Percentiles rank a stretch among this genome's conserved stretches.
These are phyloP conservation scores for Nepenthes alata DNA, from an alignment of 179 eudicot species.

Conservation along the genomic window DNA sequence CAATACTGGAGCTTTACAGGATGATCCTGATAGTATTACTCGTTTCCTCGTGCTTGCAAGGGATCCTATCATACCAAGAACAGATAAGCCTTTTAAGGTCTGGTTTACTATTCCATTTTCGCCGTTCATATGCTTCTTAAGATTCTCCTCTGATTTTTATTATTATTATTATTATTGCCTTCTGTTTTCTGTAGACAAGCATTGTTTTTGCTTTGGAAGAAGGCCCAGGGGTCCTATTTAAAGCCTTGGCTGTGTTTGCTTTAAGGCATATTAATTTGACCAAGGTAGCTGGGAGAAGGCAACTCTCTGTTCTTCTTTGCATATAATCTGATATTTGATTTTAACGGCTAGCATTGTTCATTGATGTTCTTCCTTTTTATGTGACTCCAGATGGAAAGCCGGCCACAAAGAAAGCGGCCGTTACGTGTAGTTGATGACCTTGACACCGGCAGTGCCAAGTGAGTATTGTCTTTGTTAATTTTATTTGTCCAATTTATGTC, in stretches of 20 bases:
- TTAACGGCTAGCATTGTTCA: too few species aligned
- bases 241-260: slow-evolving; percentile 56
- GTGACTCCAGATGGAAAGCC: slow-evolving; percentile 19
- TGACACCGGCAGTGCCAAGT: slow-evolving; percentile 22
- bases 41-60: slow-evolving; percentile 54
- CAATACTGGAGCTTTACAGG: slow-evolving; percentile 19
- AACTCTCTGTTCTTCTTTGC: neutral
- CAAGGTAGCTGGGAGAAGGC: slow-evolving; percentile 26
- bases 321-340: neutral
- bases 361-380: neutral
- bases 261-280: slow-evolving; percentile 41
- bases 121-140: neutral
- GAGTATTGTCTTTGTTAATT: slow-evolving; percentile 4
- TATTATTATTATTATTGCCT: neutral
- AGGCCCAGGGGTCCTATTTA: slow-evolving; percentile 59
- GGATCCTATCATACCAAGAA: slow-evolving; percentile 50
- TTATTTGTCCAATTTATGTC: neutral
- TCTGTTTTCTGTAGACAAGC: slow-evolving; percentile 31
- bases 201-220: slow-evolving; percentile 55
- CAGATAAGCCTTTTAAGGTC: slow-evolving; percentile 48
- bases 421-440: slow-evolving; percentile 24
- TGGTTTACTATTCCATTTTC: neutral
- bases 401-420: slow-evolving; percentile 27
- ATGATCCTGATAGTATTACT: slow-evolving; percentile 44
- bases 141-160: neutral